Evolutionary conservation across 805 yeast species (phyloP).

Genomic region (Brettanomyces naardenensis): DNA sequence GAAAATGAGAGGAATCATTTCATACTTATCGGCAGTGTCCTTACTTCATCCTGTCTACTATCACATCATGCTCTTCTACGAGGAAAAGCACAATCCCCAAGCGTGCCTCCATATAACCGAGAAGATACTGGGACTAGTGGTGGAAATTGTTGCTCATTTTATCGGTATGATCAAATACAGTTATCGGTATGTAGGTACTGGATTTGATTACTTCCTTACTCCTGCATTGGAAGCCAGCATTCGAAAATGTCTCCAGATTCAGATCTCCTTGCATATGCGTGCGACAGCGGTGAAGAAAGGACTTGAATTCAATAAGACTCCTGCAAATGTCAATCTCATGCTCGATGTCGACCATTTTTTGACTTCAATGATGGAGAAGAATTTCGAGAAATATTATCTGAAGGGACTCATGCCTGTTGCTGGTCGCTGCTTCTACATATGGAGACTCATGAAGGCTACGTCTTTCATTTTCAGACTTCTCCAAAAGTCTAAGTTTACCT

Average conservation of each 20-base stretch:
- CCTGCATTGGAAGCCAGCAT: conserved; percentile 30
- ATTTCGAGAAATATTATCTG: background rate
- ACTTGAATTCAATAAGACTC: background rate
- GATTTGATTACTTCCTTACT: conserved; percentile 31
- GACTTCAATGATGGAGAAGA: background rate
- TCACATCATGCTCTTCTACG: conserved; percentile 35
- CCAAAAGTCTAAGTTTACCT: conserved; percentile 9
- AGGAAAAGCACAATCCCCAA: conserved; percentile 22
- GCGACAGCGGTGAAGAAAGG: background rate
- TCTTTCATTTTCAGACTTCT: conserved; percentile 31
- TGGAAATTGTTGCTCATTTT: conserved; percentile 30
- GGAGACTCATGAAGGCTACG: conserved; percentile 58
- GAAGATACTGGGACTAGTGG: conserved; percentile 24
- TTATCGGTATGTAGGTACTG: conserved; percentile 23
- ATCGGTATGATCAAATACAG: conserved; percentile 26
- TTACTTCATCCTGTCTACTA: conserved; percentile 32
- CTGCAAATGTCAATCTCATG: no score
- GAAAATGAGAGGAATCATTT: conserved; percentile 15
- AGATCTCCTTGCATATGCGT: conserved; percentile 4
- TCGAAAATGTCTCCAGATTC: conserved; percentile 30
- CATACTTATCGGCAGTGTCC: conserved; percentile 22
- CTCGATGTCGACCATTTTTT: background rate
- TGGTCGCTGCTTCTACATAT: conserved; percentile 55
- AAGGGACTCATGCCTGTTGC: conserved; percentile 38
- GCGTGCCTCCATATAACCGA: conserved; percentile 32